Conservation (phyloP, 2,329 filamentous ascomycete species). For the Penicillium psychrosexuale region DNA sequence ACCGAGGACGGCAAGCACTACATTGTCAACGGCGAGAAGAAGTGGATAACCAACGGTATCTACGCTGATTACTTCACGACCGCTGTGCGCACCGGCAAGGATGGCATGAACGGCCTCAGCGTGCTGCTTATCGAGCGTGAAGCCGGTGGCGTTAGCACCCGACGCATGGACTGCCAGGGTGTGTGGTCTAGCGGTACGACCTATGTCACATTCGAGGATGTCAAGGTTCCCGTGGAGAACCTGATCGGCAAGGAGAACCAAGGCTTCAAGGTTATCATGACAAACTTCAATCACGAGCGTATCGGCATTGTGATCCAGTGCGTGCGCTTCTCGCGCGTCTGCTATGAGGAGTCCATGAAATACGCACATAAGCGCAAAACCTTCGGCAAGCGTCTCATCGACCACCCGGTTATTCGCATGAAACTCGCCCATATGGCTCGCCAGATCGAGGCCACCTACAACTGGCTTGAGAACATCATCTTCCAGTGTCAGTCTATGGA, state of each 20-base stretch:
- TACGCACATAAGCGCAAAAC: conserved; percentile 97
- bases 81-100: conserved; percentile 82
- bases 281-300: conserved; percentile 99
- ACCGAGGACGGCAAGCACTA: conserved; percentile 96
- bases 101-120: conserved; percentile 89
- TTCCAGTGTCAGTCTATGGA: conserved; percentile 92
- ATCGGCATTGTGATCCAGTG: conserved; percentile 99
- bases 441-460: conserved; percentile 95
- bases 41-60: conserved; percentile 99
- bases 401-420: conserved; percentile 94
- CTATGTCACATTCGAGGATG: conserved; percentile 97
- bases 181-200: conserved; percentile 94
- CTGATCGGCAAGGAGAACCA: conserved; percentile 96
- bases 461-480: conserved; percentile 93
- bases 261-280: conserved; percentile 97
- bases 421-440: conserved; percentile 98
- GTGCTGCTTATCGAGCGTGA: conserved; percentile 88
- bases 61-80: conserved; percentile 98
- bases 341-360: conserved; percentile 93
- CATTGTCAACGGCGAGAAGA: conserved; percentile 99
- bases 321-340: conserved; percentile 90
- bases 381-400: conserved; percentile 93
- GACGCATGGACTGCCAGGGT: conserved; percentile 97
- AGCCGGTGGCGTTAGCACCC: conserved; percentile 79
- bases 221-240: conserved; percentile 99